phyloP scores from a whole-genome alignment of 495 filamentous ascomycete species.

The Durotheca rogersii region DNA sequence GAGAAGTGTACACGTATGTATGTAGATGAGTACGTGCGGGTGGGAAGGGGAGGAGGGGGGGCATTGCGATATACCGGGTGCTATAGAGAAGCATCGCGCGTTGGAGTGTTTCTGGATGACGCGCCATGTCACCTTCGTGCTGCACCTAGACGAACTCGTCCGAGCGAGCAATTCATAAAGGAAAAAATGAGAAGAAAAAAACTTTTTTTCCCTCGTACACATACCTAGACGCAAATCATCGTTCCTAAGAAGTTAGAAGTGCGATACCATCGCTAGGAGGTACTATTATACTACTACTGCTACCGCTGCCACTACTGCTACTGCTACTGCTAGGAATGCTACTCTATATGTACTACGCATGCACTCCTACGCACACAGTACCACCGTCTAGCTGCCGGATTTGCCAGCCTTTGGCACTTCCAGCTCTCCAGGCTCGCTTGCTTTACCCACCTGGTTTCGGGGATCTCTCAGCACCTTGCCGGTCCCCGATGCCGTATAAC shows the following conservation, averaged over 20 bases:
- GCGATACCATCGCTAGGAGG: too few species aligned
- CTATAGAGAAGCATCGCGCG: neutral
- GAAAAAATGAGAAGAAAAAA: too few species aligned
- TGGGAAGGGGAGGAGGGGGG: slow-evolving; percentile 5
- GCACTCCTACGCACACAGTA: too few species aligned
- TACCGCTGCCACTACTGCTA: too few species aligned
- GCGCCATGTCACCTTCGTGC: slow-evolving; percentile 18
- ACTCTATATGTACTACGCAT: too few species aligned
- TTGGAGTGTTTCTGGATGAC: slow-evolving; percentile 23
- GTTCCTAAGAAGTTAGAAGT: slow-evolving; percentile 12
- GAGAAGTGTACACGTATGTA: too few species aligned
- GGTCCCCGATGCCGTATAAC: slow-evolving; percentile 4
- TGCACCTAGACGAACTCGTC: slow-evolving; percentile 19
- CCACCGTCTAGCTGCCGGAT: too few species aligned
- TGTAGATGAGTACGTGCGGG: too few species aligned
- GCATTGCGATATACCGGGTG: neutral
- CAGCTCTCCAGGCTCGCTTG: neutral
- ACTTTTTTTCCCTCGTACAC: too few species aligned
- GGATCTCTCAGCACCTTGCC: neutral
- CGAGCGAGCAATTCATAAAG: slow-evolving; percentile 3
- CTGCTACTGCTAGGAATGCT: slow-evolving; percentile 1
- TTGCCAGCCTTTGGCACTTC: neutral
- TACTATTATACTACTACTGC: too few species aligned
- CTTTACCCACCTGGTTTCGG: neutral
- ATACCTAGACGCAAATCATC: slow-evolving; percentile 8